These are phyloP conservation scores for Auriscalpium orientale DNA, from an alignment of 768 basidiomycete genomes.

Conservation along the genomic window DNA sequence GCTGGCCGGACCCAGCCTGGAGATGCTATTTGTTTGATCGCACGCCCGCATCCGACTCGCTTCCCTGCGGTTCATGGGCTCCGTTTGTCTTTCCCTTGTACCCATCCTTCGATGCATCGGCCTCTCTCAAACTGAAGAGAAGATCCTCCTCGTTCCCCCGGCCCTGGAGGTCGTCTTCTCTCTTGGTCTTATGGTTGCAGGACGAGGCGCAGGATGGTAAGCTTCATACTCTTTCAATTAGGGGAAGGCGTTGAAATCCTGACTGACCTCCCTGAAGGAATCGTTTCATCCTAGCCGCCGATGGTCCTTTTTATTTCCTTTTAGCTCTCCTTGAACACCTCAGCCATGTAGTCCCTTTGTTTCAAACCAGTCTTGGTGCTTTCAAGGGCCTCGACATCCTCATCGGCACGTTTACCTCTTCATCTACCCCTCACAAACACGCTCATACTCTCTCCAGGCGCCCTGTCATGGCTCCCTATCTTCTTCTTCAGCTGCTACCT, in stretches of 20 bases:
- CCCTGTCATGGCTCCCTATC: slow-evolving; percentile 57
- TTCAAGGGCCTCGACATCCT: slow-evolving; percentile 52
- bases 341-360: slow-evolving; percentile 46
- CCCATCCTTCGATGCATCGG: slow-evolving; percentile 65
- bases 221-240: slow-evolving; percentile 18
- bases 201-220: slow-evolving; percentile 42
- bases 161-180: slow-evolving; percentile 56
- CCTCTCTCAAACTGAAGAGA: slow-evolving; percentile 38
- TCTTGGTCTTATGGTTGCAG: slow-evolving; percentile 41
- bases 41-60: slow-evolving; percentile 12
- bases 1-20: slow-evolving; percentile 26
- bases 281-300: slow-evolving; percentile 52
- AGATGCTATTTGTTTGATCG: slow-evolving; percentile 24
- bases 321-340: slow-evolving; percentile 57
- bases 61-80: slow-evolving; percentile 10
- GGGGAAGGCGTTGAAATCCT: not conserved
- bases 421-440: not conserved
- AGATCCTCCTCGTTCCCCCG: slow-evolving; percentile 52
- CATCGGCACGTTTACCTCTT: slow-evolving; percentile 40
- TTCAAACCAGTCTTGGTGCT: slow-evolving; percentile 33
- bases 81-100: slow-evolving; percentile 59
- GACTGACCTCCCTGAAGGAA: slow-evolving; percentile 28
- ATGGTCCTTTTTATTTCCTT: slow-evolving; percentile 53
- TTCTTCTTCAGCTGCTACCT: slow-evolving; percentile 57
- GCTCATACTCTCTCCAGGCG: slow-evolving; percentile 24